Conservation (phyloP, 2,329 filamentous ascomycete genomes). For the Penicillium sp. region DNA sequence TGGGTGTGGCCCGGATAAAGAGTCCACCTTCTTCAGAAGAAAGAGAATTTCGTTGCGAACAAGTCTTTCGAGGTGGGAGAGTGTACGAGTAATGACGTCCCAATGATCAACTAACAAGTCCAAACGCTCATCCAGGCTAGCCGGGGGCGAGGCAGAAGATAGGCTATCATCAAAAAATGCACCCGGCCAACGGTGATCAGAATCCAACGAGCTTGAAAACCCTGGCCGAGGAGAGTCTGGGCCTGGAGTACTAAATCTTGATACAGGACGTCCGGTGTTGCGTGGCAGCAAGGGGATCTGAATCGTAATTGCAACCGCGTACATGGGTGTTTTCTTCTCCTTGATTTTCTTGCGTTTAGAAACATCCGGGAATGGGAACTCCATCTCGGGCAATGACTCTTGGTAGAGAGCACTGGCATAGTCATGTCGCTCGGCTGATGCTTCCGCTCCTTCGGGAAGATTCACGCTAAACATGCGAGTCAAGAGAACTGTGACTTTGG, state of each 20-base stretch:
- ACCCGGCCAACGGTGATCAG: slow-evolving; percentile 41
- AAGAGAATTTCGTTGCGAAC: slow-evolving; percentile 54
- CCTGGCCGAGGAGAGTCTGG: slow-evolving; percentile 34
- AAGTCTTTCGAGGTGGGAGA: slow-evolving; percentile 54
- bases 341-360: slow-evolving; percentile 49
- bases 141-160: slow-evolving; percentile 48
- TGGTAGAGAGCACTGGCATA: slow-evolving; percentile 33
- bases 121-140: slow-evolving; percentile 55
- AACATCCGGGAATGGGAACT: slow-evolving; percentile 41
- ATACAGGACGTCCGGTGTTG: slow-evolving; percentile 36
- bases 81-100: slow-evolving; percentile 58
- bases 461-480: slow-evolving; percentile 61
- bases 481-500: slow-evolving; percentile 55
- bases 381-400: slow-evolving; percentile 36
- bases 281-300: slow-evolving; percentile 50
- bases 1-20: slow-evolving; percentile 39
- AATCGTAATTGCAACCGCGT: slow-evolving; percentile 58
- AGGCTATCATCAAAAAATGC: slow-evolving; percentile 42
- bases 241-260: slow-evolving; percentile 36
- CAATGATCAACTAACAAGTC: slow-evolving; percentile 59
- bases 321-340: slow-evolving; percentile 58
- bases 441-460: slow-evolving; percentile 48
- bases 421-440: slow-evolving; percentile 37
- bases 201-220: slow-evolving; percentile 45
- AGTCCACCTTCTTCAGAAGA: slow-evolving; percentile 51